Base-by-base conservation (phyloP, 148 eudicot species). In the Amaranthus cruentus region DNA sequence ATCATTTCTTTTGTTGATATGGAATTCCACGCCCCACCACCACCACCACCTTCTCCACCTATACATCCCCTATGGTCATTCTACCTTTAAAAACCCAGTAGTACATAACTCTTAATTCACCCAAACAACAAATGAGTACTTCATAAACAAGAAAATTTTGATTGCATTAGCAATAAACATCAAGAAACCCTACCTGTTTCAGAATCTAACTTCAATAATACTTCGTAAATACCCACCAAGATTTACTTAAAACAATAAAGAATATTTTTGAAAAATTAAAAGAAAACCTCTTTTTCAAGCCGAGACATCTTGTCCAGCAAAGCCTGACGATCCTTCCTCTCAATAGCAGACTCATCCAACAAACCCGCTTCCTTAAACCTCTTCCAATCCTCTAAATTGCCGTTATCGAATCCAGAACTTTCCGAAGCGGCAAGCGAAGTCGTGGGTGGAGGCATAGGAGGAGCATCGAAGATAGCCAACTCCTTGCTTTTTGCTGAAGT, bases 341-440 rank as follows among this genome's bases (percentile, higher is more conserved):
- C 89, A 80, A 93, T 71, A 4, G 79, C 75, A 12, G 83, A 82
- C 51, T 84, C 86, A 67, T 90, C 96, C 77, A 90, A 70, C 76
- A 93, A 77, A 46, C 98, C 98, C 8, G 75, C 94, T 76, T 93
- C 92, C 75, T 81, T 85, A 79, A 90, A 93, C 87, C 87, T 69
- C 75, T 79, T 86, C 98, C 98, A 90, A 77, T 90, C 96, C 67
- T 87, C 93, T 77, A 57, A 57, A 73, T 77, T 81, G 11, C 74
- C 85, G 6, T 51, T 68, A 6, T 70, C 88, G 4, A 71, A 71
- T 2, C 62, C 68, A 7, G 4, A 68, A 13, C 50, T 69, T 6
- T 73, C 72, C 56, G 13, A 21, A 53, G 49, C 58, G 77, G 47
- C 69, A 80, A 88, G 76, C 9, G 77, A 83, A 42, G 82, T 81